These are phyloP conservation scores for Geopyxis carbonaria DNA, from an alignment of 495 filamentous ascomycete species.

Conservation along the genomic window DNA sequence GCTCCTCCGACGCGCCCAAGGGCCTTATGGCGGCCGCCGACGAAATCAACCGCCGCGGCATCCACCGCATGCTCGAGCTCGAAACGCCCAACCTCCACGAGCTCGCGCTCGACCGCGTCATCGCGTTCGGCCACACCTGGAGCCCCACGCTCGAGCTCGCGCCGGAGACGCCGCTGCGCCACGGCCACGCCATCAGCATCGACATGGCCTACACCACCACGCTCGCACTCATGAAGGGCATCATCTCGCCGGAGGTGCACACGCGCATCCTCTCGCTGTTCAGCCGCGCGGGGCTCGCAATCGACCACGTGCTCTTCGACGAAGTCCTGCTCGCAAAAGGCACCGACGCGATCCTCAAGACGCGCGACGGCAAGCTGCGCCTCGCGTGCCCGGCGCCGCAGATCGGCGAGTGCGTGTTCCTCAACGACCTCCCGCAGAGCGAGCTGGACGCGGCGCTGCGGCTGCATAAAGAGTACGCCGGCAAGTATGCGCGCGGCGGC, in stretches of 20 bases:
- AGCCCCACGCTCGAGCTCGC: constrained; percentile 45
- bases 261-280: constrained; percentile 39
- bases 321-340: constrained; percentile 40
- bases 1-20: constrained; percentile 30
- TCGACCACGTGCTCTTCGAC: constrained; percentile 45
- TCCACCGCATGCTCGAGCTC: constrained; percentile 45
- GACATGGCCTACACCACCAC: constrained; percentile 53
- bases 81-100: constrained; percentile 49
- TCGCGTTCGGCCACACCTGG: constrained; percentile 55
- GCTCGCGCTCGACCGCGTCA: constrained; percentile 44
- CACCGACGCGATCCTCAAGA: constrained; percentile 45
- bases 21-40: constrained; percentile 40
- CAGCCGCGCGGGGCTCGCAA: constrained; percentile 43
- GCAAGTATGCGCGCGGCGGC: constrained; percentile 38
- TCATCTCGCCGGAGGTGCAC: constrained; percentile 37
- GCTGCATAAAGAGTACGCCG: constrained; percentile 38
- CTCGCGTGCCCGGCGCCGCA: constrained; percentile 40
- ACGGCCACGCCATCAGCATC: constrained; percentile 49
- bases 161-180: constrained; percentile 41
- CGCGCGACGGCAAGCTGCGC: constrained; percentile 41
- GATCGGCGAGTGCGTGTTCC: constrained; percentile 39
- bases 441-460: constrained; percentile 36
- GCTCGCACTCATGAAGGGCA: constrained; percentile 35
- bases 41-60: constrained; percentile 40
- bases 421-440: constrained; percentile 36